These are phyloP conservation scores for Ophiostoma sp. DNA, from an alignment of 2,329 filamentous ascomycete species.

Conservation along the genomic window DNA sequence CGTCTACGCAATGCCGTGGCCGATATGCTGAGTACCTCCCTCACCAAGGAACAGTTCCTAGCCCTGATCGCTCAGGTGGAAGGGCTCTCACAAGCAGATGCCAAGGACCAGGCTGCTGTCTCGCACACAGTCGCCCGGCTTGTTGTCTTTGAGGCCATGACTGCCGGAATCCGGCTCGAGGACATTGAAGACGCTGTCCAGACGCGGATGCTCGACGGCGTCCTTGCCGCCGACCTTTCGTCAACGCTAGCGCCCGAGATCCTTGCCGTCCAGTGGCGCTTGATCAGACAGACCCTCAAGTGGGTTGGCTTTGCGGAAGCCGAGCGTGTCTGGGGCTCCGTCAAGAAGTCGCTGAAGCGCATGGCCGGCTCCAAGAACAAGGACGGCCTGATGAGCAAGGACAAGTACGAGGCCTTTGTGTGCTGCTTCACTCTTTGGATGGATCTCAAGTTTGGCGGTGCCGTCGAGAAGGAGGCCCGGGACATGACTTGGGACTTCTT, in stretches of 20 bases:
- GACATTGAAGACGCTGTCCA: conserved; percentile 41
- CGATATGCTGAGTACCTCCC: conserved; percentile 38
- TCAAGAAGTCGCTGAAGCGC: conserved; percentile 13
- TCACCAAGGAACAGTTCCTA: conserved; percentile 42
- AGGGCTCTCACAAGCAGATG: conserved; percentile 14
- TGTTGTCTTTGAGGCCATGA: conserved; percentile 41
- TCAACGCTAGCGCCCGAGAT: conserved; percentile 10
- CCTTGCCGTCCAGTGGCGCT: conserved; percentile 25
- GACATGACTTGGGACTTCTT: conserved; percentile 30
- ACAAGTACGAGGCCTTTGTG: conserved; percentile 33
- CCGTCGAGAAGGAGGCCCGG: conserved; percentile 30
- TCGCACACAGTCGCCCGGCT: conserved; percentile 32
- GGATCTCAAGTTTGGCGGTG: conserved; percentile 28
- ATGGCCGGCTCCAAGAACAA: conserved; percentile 16
- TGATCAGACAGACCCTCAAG: conserved; percentile 30
- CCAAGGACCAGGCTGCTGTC: no score
- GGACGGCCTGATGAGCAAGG: conserved; percentile 25
- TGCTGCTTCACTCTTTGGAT: conserved; percentile 32
- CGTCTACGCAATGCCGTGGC: conserved; percentile 28
- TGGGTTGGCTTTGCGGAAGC: conserved; percentile 30
- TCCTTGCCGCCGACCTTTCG: conserved; percentile 24
- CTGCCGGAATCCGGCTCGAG: conserved; percentile 39
- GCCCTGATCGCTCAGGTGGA: conserved; percentile 42
- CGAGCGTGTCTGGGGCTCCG: conserved; percentile 28
- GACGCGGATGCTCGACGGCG: conserved; percentile 36